Conservation (phyloP, 2,329 filamentous ascomycete genomes). For the Aspergillus tamarii region DNA sequence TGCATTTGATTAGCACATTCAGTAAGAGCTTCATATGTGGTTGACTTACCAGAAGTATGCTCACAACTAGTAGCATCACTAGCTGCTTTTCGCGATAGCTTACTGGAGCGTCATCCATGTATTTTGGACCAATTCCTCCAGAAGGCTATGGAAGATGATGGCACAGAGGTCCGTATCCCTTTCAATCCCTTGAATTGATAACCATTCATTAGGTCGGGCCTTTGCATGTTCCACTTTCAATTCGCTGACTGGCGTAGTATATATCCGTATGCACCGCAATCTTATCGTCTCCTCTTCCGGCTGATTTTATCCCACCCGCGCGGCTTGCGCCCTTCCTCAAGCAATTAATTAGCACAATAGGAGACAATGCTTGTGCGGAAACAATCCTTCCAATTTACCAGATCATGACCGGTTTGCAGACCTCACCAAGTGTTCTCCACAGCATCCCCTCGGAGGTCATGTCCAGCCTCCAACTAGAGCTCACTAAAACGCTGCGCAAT, state of each 20-base stretch:
- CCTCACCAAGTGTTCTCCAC: slow-evolving; percentile 30
- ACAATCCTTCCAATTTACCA: slow-evolving; percentile 39
- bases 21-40: slow-evolving; percentile 39
- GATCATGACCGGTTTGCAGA: slow-evolving; percentile 35
- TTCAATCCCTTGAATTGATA: background rate
- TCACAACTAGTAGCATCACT: slow-evolving; percentile 30
- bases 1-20: slow-evolving; percentile 54
- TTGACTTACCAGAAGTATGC: slow-evolving; percentile 3
- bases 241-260: slow-evolving; percentile 27
- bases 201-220: background rate
- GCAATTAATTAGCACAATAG: slow-evolving; percentile 33
- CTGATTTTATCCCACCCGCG: slow-evolving; percentile 34
- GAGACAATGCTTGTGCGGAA: slow-evolving; percentile 34
- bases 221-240: background rate
- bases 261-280: slow-evolving; percentile 35
- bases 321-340: slow-evolving; percentile 37
- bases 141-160: slow-evolving; percentile 30
- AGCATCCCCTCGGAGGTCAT: slow-evolving; percentile 38
- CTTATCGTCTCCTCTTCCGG: slow-evolving; percentile 39
- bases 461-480: slow-evolving; percentile 40
- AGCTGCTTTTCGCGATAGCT: slow-evolving; percentile 34
- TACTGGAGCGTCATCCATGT: slow-evolving; percentile 37
- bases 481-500: slow-evolving; percentile 42
- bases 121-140: slow-evolving; percentile 41
- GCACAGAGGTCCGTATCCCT: slow-evolving; percentile 32